A percentile compares a stretch with the other conserved stretches of the same genome.
phyloP scores from a whole-genome alignment of 495 filamentous ascomycete species.

The Hapsidospora chrysogenum region DNA sequence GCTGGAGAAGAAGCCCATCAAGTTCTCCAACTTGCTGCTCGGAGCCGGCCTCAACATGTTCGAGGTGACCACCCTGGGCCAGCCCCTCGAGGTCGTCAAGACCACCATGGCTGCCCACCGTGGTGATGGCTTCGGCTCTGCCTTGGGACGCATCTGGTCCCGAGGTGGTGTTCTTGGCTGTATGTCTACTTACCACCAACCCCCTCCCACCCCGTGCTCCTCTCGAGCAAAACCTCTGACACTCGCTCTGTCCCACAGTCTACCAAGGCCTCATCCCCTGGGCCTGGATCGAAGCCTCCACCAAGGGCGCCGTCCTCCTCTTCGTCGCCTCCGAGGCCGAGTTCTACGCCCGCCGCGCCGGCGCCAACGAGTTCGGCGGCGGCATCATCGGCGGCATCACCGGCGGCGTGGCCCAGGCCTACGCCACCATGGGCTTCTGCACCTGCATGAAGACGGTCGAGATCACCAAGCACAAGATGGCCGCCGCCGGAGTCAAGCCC shows the following conservation, averaged over 20 bases:
- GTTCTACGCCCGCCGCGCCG: conserved; percentile 67
- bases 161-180: conserved; percentile 91
- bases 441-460: conserved; percentile 99
- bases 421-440: conserved; percentile 99
- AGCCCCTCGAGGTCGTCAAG: conserved; percentile 97
- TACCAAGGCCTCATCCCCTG: conserved; percentile 99
- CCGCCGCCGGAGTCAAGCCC: conserved; percentile 63
- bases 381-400: conserved; percentile 87
- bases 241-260: conserved; percentile 48
- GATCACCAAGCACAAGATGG: conserved; percentile 95
- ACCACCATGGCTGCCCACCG: conserved; percentile 98
- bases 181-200: conserved; percentile 41
- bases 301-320: conserved; percentile 96
- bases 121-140: conserved; percentile 66
- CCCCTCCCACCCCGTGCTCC: not conserved
- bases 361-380: conserved; percentile 68
- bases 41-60: conserved; percentile 97
- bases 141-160: conserved; percentile 76
- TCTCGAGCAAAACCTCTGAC: not conserved
- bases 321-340: conserved; percentile 98
- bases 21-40: conserved; percentile 96
- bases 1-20: conserved; percentile 98
- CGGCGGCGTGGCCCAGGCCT: conserved; percentile 92
- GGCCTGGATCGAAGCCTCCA: conserved; percentile 99
- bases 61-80: conserved; percentile 57